phyloP scores from a whole-genome alignment of 2,329 filamentous ascomycete species.

The Incumbomyces delicatus region DNA sequence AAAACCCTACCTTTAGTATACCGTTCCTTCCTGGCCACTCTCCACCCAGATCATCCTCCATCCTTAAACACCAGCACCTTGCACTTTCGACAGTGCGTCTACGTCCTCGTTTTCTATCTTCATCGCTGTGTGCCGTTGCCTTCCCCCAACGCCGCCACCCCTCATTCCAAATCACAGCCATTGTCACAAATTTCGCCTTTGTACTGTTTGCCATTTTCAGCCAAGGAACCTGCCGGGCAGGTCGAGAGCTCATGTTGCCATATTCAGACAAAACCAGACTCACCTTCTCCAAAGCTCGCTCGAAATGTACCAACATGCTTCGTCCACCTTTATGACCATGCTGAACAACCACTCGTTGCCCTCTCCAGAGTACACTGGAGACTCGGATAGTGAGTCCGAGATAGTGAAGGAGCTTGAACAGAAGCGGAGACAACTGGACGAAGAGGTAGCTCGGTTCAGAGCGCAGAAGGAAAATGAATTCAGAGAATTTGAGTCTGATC shows the following conservation, averaged over 20 bases:
- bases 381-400: slow-evolving; percentile 5
- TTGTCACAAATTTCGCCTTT: too few relatives aligned
- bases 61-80: too few relatives aligned
- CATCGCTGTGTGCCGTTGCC: too few relatives aligned
- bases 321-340: slow-evolving; percentile 5
- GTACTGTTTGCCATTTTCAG: too few relatives aligned
- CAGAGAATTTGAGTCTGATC: slow-evolving; percentile 19
- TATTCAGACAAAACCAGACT: slow-evolving; percentile 1
- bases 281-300: slow-evolving; percentile 5
- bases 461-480: slow-evolving; percentile 22
- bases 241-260: slow-evolving; percentile 2
- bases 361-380: slow-evolving; percentile 5
- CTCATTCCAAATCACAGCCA: too few relatives aligned
- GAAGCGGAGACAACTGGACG: slow-evolving; percentile 21
- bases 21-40: too few relatives aligned
- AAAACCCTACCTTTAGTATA: too few relatives aligned
- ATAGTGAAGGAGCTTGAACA: slow-evolving; percentile 11
- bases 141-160: too few relatives aligned
- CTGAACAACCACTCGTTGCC: slow-evolving; percentile 1
- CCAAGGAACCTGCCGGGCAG: background rate
- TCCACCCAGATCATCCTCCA: too few relatives aligned
- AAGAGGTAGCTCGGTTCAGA: slow-evolving; percentile 19
- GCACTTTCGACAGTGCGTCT: too few relatives aligned
- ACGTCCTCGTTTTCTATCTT: too few relatives aligned
- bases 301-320: slow-evolving; percentile 6